phyloP scores from a whole-genome alignment of 169 alveolate genomes.

The Amoebophrya sp. region DNA sequence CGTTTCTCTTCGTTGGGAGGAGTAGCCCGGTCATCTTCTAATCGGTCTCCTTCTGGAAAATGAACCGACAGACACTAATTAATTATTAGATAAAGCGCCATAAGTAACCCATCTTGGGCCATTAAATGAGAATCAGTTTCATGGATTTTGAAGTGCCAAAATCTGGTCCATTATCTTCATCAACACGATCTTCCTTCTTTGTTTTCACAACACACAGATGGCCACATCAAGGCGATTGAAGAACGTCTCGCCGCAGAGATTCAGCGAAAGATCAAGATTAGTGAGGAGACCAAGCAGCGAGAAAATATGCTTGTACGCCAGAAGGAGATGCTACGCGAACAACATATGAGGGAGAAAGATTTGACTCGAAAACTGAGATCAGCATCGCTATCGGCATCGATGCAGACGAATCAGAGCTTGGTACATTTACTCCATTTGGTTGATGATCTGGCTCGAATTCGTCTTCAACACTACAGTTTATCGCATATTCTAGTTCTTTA shows the following conservation, averaged over 20 bases:
- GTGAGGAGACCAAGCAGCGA: background rate
- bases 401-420: background rate
- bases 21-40: too few relatives aligned
- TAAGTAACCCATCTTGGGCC: too few relatives aligned
- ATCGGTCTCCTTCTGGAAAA: too few relatives aligned
- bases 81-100: too few relatives aligned
- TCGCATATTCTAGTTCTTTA: background rate
- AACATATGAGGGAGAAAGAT: background rate
- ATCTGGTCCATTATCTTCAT: too few relatives aligned
- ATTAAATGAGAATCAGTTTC: too few relatives aligned
- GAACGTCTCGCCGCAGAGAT: background rate
- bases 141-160: too few relatives aligned
- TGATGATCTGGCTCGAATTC: too few relatives aligned
- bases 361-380: background rate
- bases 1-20: too few relatives aligned
- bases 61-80: too few relatives aligned
- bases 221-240: background rate
- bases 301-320: background rate
- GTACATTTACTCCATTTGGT: too few relatives aligned
- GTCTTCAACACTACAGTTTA: background rate
- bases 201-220: background rate
- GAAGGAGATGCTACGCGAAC: background rate
- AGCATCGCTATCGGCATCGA: background rate
- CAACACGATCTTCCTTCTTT: too few relatives aligned
- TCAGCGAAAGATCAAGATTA: background rate